Percentiles rank a stretch among this genome's conserved stretches.
Evolutionary conservation across 768 basidiomycete genomes (phyloP).

Genomic region (Inosperma sp.): DNA sequence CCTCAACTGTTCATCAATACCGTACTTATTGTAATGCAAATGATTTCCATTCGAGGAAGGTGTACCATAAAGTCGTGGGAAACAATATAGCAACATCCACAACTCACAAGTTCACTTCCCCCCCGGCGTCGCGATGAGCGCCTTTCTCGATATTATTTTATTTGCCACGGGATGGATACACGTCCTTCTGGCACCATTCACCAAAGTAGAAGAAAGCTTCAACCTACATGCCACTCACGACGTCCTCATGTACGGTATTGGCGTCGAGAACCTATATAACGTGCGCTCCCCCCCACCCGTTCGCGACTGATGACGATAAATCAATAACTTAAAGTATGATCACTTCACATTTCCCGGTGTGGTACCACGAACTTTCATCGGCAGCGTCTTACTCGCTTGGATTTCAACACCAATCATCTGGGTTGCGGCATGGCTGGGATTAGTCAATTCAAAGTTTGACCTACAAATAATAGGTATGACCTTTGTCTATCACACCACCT

Average conservation of each 20-base stretch:
- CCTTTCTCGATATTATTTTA: slow-evolving; percentile 46
- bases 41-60: too few species aligned
- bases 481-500: not conserved
- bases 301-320: too few species aligned
- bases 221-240: slow-evolving; percentile 91
- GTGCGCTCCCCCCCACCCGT: too few species aligned
- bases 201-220: slow-evolving; percentile 98
- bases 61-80: too few species aligned
- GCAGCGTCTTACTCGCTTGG: slow-evolving; percentile 66
- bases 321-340: slow-evolving; percentile 65
- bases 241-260: slow-evolving; percentile 69
- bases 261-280: slow-evolving; percentile 35
- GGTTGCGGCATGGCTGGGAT: slow-evolving; percentile 37
- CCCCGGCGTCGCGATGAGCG: slow-evolving; percentile 25
- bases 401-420: slow-evolving; percentile 46
- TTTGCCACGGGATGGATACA: slow-evolving; percentile 54
- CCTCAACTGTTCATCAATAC: too few species aligned
- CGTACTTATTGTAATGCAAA: too few species aligned
- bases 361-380: slow-evolving; percentile 83
- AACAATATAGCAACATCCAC: too few species aligned
- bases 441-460: slow-evolving; percentile 26
- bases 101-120: too few species aligned
- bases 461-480: slow-evolving; percentile 66
- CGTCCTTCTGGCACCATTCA: slow-evolving; percentile 77
- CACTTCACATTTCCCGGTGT: slow-evolving; percentile 86